Evolutionary conservation across 2,329 filamentous ascomycete species (phyloP), one percentile per base, ranked within the genome.

Genomic region (Aspergillus felis): DNA sequence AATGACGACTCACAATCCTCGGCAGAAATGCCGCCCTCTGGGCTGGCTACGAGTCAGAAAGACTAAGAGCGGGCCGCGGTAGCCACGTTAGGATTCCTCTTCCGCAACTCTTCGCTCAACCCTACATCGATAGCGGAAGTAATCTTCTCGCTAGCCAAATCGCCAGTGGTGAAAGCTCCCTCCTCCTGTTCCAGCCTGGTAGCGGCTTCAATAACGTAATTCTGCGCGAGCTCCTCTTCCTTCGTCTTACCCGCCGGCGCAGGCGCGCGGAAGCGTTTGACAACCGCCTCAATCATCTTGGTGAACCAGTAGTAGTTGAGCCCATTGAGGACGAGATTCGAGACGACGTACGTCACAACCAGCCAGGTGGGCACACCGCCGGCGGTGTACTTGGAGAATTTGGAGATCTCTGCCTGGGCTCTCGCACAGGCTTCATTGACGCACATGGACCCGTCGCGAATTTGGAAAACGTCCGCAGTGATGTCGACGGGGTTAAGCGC

Each of bases 71-170:
- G 20, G 60, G 49, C 35, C 65, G 61, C 20, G 58, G 56, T 35
- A 41, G 61, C 54, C 35, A 61, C 49, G 27, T 66, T 62, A 38
- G 60, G 57, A 29, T 63, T 70, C 44, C 70, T 61, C 53, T 62
- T 65, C n/a, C 90, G 25, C 91, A 97, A 75, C 82, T 97, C 28
- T 92, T 97, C 75, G 87, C 92, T 70, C 93, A 96, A 89, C 87
- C 91, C 9, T 88, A 89, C 44, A 86, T 92, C 73, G 20, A 69
- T 62, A 4, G 63, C 66, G 3, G 69, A 66, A 8, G 66, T 60
- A 32, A 64, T 60, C 35, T 66, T 59, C 53, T 63, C 61, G 25
- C 60, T 57, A 2, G 59, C 44, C 24, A 60, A 53, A 54, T 73
- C 68, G 10, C 67, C 70, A 12, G 61, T 59, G 50, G 69, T 59